These are phyloP conservation scores for Naganishia sp. DNA, from an alignment of 1,284 basidiomycete species.

Conservation along the genomic window DNA sequence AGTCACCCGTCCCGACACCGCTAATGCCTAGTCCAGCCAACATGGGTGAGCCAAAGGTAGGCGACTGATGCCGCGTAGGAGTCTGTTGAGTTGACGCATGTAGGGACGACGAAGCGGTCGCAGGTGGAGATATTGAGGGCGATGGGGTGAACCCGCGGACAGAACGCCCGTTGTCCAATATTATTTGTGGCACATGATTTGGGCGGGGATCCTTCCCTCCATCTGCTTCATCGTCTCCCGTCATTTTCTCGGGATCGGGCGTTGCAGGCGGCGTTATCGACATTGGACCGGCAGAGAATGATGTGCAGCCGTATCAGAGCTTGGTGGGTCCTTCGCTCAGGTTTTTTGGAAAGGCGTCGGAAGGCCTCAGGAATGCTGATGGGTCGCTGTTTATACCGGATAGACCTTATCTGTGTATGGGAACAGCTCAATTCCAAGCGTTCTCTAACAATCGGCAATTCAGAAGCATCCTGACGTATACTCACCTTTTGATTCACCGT, in stretches of 20 bases:
- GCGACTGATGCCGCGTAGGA: neutral
- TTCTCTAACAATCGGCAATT: too few relatives aligned
- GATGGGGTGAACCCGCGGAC: constrained; percentile 14
- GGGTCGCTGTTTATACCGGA: too few relatives aligned
- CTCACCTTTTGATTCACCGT: too few relatives aligned
- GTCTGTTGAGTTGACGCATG: constrained; percentile 12
- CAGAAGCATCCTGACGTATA: too few relatives aligned
- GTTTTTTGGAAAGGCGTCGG: too few relatives aligned
- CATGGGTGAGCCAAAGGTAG: constrained; percentile 1
- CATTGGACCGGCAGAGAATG: neutral
- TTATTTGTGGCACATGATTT: constrained; percentile 6
- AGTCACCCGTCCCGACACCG: constrained; percentile 1
- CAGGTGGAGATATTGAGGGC: constrained; percentile 15
- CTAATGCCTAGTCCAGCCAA: constrained; percentile 22
- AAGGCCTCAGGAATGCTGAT: too few relatives aligned
- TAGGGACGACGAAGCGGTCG: neutral
- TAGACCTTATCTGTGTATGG: too few relatives aligned
- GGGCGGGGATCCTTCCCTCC: neutral
- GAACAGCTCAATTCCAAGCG: too few relatives aligned
- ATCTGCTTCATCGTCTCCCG: neutral
- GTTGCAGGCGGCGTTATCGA: constrained; percentile 27
- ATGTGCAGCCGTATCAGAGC: too few relatives aligned
- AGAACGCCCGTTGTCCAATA: constrained; percentile 2
- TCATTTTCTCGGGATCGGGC: constrained; percentile 24
- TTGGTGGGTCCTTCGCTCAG: too few relatives aligned